A percentile compares a stretch with the other conserved stretches of the same genome.
phyloP scores from a whole-genome alignment of 106 monocot genomes.

The Platanthera guangdongensis region DNA sequence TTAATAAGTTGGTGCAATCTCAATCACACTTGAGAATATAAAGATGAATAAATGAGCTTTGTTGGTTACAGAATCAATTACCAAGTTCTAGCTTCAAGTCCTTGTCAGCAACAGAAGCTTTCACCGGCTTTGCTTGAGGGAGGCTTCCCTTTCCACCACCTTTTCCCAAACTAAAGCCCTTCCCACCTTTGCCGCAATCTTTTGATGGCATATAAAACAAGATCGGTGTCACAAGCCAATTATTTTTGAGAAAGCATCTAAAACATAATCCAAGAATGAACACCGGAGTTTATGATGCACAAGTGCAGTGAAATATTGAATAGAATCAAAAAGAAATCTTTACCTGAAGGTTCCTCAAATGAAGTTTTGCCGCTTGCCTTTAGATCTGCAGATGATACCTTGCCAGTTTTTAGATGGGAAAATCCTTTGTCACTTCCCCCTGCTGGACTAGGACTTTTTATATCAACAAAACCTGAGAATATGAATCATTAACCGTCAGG shows the following conservation, averaged over 20 bases:
- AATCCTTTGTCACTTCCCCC: constrained; percentile 25
- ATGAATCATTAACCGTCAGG: neutral
- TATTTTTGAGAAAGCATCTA: neutral
- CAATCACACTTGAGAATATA: neutral
- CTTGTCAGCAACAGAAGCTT: constrained; percentile 24
- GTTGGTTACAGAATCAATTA: constrained; percentile 14
- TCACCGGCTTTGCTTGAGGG: constrained; percentile 15
- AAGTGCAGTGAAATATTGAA: neutral
- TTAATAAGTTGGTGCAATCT: too few species aligned
- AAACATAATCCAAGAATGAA: neutral
- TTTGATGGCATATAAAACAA: constrained; percentile 12
- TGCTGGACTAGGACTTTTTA: constrained; percentile 6
- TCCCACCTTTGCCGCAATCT: constrained; percentile 30
- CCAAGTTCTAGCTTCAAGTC: constrained; percentile 57
- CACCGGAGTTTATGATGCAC: neutral
- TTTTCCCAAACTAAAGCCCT: constrained; percentile 29
- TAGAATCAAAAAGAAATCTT: constrained; percentile 15
- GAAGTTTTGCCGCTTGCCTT: constrained; percentile 28
- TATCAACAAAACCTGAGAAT: constrained; percentile 34
- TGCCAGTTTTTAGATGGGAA: constrained; percentile 27
- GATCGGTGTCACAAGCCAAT: too few species aligned
- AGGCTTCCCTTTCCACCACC: constrained; percentile 34
- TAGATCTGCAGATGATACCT: constrained; percentile 12
- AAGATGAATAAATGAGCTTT: neutral
- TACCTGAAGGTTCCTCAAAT: constrained; percentile 8